Evolutionary conservation across 805 yeast species (phyloP).

Genomic region (Debaryomyces castellii): DNA sequence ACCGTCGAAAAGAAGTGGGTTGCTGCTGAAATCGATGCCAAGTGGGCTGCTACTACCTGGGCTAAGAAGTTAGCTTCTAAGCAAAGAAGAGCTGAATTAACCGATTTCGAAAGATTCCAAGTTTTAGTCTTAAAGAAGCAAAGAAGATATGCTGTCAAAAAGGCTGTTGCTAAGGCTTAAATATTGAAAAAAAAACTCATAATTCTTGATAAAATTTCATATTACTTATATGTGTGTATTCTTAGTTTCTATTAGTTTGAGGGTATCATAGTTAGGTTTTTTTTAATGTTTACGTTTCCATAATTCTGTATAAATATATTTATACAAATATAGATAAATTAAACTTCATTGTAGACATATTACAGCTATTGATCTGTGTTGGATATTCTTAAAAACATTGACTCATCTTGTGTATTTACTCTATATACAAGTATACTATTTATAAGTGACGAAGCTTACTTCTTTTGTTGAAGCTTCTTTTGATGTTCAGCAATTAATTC

Average conservation of each 20-base stretch:
- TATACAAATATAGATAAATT: conserved; percentile 2
- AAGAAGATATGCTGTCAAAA: conserved; percentile 91
- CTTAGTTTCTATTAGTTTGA: conserved; percentile 24
- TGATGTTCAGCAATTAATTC: conserved; percentile 82
- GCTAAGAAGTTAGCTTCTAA: conserved; percentile 97
- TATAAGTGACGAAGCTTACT: conserved; percentile 2
- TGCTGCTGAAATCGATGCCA: conserved; percentile 81
- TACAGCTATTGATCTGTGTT: neutral
- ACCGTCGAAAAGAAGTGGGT: conserved; percentile 90
- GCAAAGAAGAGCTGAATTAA: conserved; percentile 86
- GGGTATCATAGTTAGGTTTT: conserved; percentile 26
- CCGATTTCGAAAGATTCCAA: conserved; percentile 99
- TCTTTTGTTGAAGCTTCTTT: conserved; percentile 20
- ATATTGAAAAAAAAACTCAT: conserved; percentile 18
- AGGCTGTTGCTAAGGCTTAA: conserved; percentile 96
- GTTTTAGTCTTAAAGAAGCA: conserved; percentile 96
- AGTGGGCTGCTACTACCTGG: conserved; percentile 95
- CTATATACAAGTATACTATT: conserved; percentile 12
- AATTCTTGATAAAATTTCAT: conserved; percentile 13
- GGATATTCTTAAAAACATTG: neutral
- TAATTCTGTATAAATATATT: conserved; percentile 15
- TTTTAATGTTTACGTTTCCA: conserved; percentile 27
- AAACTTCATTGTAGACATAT: conserved; percentile 8
- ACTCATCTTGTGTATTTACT: neutral
- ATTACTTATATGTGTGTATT: conserved; percentile 22